phyloP scores from a whole-genome alignment of 495 filamentous ascomycete species.

The Penicillium silybi region DNA sequence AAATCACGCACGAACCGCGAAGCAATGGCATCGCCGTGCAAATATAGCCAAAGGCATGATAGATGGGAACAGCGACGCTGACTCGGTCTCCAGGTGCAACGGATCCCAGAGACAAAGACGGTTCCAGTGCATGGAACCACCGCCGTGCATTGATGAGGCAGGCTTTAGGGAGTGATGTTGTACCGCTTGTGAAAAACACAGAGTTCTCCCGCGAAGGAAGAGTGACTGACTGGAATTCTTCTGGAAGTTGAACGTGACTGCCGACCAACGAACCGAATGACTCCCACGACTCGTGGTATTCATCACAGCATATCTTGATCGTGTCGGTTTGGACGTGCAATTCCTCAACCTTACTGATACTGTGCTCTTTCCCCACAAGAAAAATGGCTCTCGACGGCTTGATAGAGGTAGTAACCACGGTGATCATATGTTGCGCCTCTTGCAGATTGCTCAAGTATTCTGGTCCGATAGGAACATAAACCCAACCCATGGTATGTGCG shows the following conservation, averaged over 20 bases:
- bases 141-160: not conserved
- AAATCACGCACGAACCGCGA: conserved; percentile 27
- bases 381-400: not conserved
- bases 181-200: not conserved
- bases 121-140: not conserved
- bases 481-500: not conserved
- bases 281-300: not conserved
- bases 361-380: not conserved
- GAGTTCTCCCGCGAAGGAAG: not conserved
- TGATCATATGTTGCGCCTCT: not conserved
- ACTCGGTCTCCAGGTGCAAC: not conserved
- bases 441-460: not conserved
- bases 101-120: not conserved
- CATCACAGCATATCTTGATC: not conserved
- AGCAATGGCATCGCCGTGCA: conserved; percentile 25
- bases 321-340: not conserved
- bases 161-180: not conserved
- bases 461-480: not conserved
- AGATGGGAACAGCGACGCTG: conserved; percentile 5
- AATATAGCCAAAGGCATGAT: conserved; percentile 34
- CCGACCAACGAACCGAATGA: not conserved
- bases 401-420: not conserved
- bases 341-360: not conserved
- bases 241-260: not conserved
- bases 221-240: not conserved